Percentiles rank a stretch among this genome's conserved stretches.
These are phyloP conservation scores for Nakaseomyces uthaithaninus DNA, from an alignment of 1,139 yeast genomes.

Conservation along the genomic window DNA sequence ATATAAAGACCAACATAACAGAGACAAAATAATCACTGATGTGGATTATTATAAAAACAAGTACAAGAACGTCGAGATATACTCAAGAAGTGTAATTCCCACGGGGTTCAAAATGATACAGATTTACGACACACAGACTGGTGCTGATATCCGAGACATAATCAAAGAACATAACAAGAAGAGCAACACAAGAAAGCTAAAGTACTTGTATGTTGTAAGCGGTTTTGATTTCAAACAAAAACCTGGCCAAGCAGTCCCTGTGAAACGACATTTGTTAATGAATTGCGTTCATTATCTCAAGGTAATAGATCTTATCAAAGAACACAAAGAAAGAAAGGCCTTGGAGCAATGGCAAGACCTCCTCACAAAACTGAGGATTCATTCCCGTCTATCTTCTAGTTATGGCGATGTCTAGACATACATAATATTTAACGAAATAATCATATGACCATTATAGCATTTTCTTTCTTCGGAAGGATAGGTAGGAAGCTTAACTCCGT, in stretches of 20 bases:
- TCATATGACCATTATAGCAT: constrained; percentile 10
- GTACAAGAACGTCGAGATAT: constrained; percentile 23
- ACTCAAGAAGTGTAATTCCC: constrained; percentile 16
- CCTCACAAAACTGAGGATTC: constrained; percentile 13
- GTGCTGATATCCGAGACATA: constrained; percentile 7
- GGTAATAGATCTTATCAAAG: constrained; percentile 10
- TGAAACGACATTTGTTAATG: constrained; percentile 17
- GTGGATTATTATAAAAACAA: constrained; percentile 17
- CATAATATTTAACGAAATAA: constrained; percentile 1
- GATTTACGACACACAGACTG: constrained; percentile 1
- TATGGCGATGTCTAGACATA: constrained; percentile 13
- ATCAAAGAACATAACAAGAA: constrained; percentile 13
- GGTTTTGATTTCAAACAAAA: constrained; percentile 25
- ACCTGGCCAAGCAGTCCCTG: constrained; percentile 25
- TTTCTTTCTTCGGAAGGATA: too few species aligned
- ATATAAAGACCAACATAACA: constrained; percentile 10
- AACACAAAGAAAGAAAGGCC: constrained; percentile 9
- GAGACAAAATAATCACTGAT: constrained; percentile 11
- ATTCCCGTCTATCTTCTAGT: constrained; percentile 11
- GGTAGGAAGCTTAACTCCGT: too few species aligned
- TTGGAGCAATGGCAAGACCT: constrained; percentile 15
- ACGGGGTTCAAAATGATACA: constrained; percentile 17
- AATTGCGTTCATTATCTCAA: constrained; percentile 12
- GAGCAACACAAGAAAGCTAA: constrained; percentile 9
- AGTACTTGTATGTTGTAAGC: constrained; percentile 22